phyloP scores from a whole-genome alignment of 345 rosid species.

The Eutrema yunnanense region DNA sequence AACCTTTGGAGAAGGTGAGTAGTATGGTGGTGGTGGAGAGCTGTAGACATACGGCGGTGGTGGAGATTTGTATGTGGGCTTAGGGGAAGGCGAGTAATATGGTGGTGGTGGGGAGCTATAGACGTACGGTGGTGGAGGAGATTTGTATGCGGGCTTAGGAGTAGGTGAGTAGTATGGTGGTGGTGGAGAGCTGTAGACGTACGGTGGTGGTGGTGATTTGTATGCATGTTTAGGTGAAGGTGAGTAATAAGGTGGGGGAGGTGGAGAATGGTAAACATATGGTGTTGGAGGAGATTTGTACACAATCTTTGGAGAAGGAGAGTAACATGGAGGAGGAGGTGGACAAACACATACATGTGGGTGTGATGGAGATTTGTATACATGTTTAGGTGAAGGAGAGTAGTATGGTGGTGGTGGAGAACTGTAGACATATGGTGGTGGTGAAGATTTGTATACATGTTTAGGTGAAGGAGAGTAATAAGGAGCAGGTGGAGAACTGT shows the following conservation, averaged over 20 bases:
- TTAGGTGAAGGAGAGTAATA: neutral
- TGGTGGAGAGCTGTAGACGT: neutral
- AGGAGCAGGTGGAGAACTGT: neutral
- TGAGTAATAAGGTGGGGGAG: too few relatives aligned
- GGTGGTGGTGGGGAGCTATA: constrained; percentile 1
- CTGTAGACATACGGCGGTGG: neutral
- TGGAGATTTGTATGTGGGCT: neutral
- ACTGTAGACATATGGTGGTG: neutral
- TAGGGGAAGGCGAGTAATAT: neutral
- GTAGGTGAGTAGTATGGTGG: neutral
- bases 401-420: constrained; percentile 2
- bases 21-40: neutral
- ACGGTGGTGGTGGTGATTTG: neutral
- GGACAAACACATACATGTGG: too few relatives aligned
- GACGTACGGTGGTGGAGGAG: neutral
- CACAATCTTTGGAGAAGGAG: too few relatives aligned
- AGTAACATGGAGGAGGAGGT: too few relatives aligned
- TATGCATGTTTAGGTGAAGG: neutral
- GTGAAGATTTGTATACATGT: neutral
- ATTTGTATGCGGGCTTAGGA: neutral
- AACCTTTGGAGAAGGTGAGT: neutral
- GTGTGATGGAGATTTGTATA: neutral
- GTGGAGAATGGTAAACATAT: too few relatives aligned
- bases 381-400: neutral
- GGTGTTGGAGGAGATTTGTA: too few relatives aligned